Percentiles rank a stretch among this genome's conserved stretches.
These are phyloP conservation scores for Xylaria venustula DNA, from an alignment of 495 filamentous ascomycete species.

Conservation along the genomic window DNA sequence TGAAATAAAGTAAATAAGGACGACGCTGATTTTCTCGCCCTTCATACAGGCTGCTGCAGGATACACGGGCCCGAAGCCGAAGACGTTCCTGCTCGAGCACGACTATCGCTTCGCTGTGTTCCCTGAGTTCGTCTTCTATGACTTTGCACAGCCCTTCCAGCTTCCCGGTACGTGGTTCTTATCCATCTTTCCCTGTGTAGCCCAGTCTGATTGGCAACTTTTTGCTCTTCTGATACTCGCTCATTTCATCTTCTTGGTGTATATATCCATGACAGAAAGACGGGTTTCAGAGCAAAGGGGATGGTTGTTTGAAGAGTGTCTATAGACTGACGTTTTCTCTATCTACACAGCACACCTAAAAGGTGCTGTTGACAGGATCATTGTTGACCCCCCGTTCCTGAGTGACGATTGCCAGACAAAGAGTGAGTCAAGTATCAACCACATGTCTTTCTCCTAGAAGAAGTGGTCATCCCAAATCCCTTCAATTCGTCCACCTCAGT, in stretches of 20 bases:
- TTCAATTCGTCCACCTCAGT: background rate
- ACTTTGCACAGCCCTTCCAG: constrained; percentile 64
- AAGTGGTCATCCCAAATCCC: too few relatives aligned
- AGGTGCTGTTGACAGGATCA: constrained; percentile 61
- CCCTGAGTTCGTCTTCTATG: constrained; percentile 67
- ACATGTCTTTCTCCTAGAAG: too few relatives aligned
- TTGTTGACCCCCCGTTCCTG: constrained; percentile 76
- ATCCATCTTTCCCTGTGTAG: background rate
- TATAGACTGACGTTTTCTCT: background rate
- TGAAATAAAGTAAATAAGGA: too few relatives aligned
- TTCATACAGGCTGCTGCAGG: constrained; percentile 25
- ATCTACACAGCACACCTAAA: constrained; percentile 51
- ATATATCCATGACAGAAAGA: too few relatives aligned
- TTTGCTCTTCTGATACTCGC: too few relatives aligned
- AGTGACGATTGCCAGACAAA: constrained; percentile 81
- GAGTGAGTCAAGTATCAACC: constrained; percentile 47
- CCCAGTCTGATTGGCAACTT: too few relatives aligned
- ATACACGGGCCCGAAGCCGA: constrained; percentile 41
- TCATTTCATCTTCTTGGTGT: too few relatives aligned
- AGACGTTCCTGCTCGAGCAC: constrained; percentile 61
- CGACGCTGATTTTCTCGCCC: background rate
- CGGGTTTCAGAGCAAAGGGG: too few relatives aligned
- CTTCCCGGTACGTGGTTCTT: constrained; percentile 50
- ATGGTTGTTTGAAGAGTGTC: too few relatives aligned
- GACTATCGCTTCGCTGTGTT: constrained; percentile 71